These are phyloP conservation scores for Penicillium crustosum DNA, from an alignment of 2,329 filamentous ascomycete genomes.

Conservation along the genomic window DNA sequence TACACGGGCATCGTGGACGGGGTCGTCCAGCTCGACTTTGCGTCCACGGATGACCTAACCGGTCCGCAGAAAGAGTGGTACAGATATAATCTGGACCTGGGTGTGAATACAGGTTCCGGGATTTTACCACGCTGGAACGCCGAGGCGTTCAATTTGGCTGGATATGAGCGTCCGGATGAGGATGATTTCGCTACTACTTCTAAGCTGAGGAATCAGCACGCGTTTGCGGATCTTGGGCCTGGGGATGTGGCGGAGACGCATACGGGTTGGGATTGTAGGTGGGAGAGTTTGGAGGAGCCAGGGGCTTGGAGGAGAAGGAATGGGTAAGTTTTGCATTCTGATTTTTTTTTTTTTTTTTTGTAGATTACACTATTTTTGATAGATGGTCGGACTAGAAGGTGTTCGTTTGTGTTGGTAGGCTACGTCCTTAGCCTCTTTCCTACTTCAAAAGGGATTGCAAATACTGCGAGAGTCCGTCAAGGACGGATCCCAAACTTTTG, in stretches of 20 bases:
- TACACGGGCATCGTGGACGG: conserved; percentile 47
- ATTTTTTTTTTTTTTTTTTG: not conserved
- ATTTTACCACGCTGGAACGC: conserved; percentile 9
- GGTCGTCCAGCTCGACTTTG: conserved; percentile 46
- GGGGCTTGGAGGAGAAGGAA: conserved; percentile 33
- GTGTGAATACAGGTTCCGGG: conserved; percentile 18
- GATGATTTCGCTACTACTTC: conserved; percentile 34
- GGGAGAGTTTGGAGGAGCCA: conserved; percentile 32
- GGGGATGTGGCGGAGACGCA: conserved; percentile 23
- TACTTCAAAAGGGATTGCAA: not conserved
- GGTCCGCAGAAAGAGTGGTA: conserved; percentile 36
- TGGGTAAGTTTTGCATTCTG: not conserved
- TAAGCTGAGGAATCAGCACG: conserved; percentile 38
- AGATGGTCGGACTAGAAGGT: not conserved
- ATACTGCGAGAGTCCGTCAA: not conserved
- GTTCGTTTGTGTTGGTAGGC: not conserved
- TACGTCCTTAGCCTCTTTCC: not conserved
- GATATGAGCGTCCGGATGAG: conserved; percentile 45
- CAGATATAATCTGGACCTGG: conserved; percentile 30
- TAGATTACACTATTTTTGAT: not conserved
- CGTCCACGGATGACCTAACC: conserved; percentile 44
- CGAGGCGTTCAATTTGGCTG: conserved; percentile 40
- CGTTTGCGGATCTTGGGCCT: conserved; percentile 25
- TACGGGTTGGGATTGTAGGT: conserved; percentile 43
- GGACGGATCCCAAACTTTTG: conserved; percentile 14